Conservation (phyloP, 2,329 filamentous ascomycete genomes). For the Microdochium paspali region DNA sequence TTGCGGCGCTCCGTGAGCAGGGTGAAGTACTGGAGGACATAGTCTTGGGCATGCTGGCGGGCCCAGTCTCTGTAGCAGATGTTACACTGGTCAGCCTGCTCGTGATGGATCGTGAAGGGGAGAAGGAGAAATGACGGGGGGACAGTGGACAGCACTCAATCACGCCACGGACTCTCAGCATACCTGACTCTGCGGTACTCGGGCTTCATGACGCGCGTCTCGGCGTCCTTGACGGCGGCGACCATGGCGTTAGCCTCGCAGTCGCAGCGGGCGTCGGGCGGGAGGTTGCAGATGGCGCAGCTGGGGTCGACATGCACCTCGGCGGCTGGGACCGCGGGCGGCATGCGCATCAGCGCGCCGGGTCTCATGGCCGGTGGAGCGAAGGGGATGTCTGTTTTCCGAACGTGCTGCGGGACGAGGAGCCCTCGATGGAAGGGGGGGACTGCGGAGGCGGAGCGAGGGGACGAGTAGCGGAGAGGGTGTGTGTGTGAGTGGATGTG, state of each 20-base stretch:
- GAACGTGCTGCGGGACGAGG: too few relatives aligned
- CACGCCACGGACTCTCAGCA: too few relatives aligned
- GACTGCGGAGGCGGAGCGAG: too few relatives aligned
- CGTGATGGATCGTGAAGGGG: background rate
- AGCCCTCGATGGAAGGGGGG: too few relatives aligned
- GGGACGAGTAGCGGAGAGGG: too few relatives aligned
- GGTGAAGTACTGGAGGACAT: conserved; percentile 25
- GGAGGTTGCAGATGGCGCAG: background rate
- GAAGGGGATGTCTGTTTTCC: background rate
- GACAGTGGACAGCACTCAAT: too few relatives aligned
- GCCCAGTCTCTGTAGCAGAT: conserved; percentile 21
- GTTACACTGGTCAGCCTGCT: background rate
- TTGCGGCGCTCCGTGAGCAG: conserved; percentile 22
- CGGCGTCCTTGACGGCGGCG: background rate
- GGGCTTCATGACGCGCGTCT: background rate
- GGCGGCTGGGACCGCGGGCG: background rate
- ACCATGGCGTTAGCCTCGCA: background rate
- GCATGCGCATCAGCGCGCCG: background rate
- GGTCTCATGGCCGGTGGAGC: background rate
- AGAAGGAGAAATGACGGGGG: background rate
- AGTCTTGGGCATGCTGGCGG: conserved; percentile 25
- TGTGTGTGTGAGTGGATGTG: too few relatives aligned
- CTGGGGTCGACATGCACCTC: background rate
- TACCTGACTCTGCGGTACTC: background rate
- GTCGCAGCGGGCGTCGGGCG: background rate